Base-by-base conservation (phyloP, 2,329 filamentous ascomycete species). In the Talaromyces sp. region DNA sequence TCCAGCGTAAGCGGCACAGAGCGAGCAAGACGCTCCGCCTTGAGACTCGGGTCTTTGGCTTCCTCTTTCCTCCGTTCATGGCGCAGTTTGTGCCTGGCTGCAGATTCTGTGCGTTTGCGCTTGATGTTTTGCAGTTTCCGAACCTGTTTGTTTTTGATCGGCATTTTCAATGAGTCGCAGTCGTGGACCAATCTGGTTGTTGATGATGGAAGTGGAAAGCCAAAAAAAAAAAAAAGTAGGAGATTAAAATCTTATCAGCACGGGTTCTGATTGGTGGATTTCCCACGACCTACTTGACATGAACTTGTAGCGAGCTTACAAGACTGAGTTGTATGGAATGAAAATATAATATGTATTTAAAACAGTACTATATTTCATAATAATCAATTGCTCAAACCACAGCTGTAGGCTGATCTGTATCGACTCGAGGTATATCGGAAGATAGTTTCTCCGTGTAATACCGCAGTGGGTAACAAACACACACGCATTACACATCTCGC, bases 1-100 rank as follows among this genome's bases (percentile, higher is more conserved):
- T 97, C 93, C 61, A 96, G 83, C 0, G 91, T 96, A 58, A 85
- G 75, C 0, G 95, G 89, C 50, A 92, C 83, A 77, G 96, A 96
- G 66, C 84, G 86, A 62, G 86, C 86, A 63, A 93, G 80, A 68
- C 95, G 85, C 65, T 89, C 84, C 63, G 85, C 86, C 66, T 86
- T 86, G 62, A 96, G 77, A 62, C 86, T 83, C 1, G 93, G 93
- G 69, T 97, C 86, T 74, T 89, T 90, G 65, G 88, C 85, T 76
- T 99, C 95, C 70, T 93, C 90, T 77, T 89, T 90, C 77, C 91
- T 92, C 62, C 91, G 83, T 55, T 85, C 84, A 72, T 92, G 89
- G 64, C 93, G 86, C 69, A 87, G 84, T 69, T 92, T 89, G 69
- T 90, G 87, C 69, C 89, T 90, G 53, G 86, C 80, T 71, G 87